Conservation (phyloP, 495 filamentous ascomycete species). For the Daldinia decipiens region DNA sequence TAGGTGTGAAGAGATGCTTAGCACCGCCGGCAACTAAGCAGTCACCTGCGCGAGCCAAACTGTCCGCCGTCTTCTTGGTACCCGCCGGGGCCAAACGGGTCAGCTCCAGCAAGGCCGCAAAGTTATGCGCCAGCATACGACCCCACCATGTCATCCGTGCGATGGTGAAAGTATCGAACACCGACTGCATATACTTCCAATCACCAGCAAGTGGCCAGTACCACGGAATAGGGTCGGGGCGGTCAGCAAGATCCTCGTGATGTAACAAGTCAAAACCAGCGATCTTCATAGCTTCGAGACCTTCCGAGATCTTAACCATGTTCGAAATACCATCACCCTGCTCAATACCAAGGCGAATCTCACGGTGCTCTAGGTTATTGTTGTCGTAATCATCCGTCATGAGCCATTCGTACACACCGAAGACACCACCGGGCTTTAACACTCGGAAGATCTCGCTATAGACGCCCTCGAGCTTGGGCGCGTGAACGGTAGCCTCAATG, state of each 20-base stretch:
- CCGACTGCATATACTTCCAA: conserved; percentile 80
- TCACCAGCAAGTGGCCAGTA: conserved; percentile 90
- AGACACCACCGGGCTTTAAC: conserved; percentile 93
- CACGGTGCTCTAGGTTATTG: conserved; percentile 83
- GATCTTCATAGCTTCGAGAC: conserved; percentile 82
- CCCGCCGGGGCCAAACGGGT: conserved; percentile 80
- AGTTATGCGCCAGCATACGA: conserved; percentile 76
- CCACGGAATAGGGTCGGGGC: conserved; percentile 84
- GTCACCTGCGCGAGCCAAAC: conserved; percentile 83
- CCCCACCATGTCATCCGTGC: conserved; percentile 91
- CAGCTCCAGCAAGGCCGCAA: conserved; percentile 81
- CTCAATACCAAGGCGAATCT: conserved; percentile 94
- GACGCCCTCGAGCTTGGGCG: conserved; percentile 91
- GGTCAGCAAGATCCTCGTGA: conserved; percentile 90
- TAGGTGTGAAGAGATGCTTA: conserved; percentile 96
- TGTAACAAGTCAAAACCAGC: conserved; percentile 88
- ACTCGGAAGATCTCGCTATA: conserved; percentile 95
- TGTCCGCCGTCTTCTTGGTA: conserved; percentile 95
- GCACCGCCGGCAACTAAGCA: conserved; percentile 88
- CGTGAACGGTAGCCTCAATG: conserved; percentile 97
- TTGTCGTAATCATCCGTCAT: conserved; percentile 98
- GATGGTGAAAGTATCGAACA: conserved; percentile 85
- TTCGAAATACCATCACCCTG: conserved; percentile 97
- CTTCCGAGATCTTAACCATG: conserved; percentile 93
- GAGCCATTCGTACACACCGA: conserved; percentile 99